Evolutionary conservation across 208 protist genomes (phyloP).

Genomic region (Leishmania amazonensis): DNA sequence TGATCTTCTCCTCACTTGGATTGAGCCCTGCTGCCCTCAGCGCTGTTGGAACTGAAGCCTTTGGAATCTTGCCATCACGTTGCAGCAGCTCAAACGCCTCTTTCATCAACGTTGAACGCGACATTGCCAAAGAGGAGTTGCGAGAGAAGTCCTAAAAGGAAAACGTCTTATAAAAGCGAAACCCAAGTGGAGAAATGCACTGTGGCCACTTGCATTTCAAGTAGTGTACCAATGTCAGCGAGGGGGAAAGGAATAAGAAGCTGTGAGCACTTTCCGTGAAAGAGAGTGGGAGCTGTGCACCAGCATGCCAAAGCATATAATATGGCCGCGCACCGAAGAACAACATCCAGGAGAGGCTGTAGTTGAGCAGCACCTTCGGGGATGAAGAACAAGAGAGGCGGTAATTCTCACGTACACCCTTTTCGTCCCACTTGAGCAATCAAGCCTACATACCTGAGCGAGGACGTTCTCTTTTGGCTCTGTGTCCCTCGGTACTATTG

Average conservation of each 20-base stretch:
- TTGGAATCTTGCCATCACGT: conserved; percentile 89
- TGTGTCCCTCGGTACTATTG: background rate
- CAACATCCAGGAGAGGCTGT: background rate
- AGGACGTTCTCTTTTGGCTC: background rate
- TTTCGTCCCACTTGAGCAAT: background rate
- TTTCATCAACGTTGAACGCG: conserved; percentile 74
- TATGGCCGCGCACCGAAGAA: background rate
- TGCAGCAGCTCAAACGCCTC: conserved; percentile 92
- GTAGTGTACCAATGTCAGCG: background rate
- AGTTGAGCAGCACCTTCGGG: background rate
- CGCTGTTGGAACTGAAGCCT: conserved; percentile 83
- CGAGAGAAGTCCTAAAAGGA: background rate
- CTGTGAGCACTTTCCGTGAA: background rate
- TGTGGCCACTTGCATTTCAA: background rate
- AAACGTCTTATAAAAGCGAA: background rate
- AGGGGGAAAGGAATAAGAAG: background rate
- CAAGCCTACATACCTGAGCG: background rate
- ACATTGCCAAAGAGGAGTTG: conserved; percentile 38
- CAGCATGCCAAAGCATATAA: background rate
- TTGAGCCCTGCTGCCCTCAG: conserved; percentile 89
- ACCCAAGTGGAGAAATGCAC: background rate
- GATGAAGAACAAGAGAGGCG: background rate
- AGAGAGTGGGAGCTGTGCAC: background rate
- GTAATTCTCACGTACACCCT: background rate
- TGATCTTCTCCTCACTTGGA: conserved; percentile 92